A percentile compares a stretch with the other conserved stretches of the same genome.
These are phyloP conservation scores for Closterium sp. DNA, from an alignment of 139 green algal species.

Conservation along the genomic window DNA sequence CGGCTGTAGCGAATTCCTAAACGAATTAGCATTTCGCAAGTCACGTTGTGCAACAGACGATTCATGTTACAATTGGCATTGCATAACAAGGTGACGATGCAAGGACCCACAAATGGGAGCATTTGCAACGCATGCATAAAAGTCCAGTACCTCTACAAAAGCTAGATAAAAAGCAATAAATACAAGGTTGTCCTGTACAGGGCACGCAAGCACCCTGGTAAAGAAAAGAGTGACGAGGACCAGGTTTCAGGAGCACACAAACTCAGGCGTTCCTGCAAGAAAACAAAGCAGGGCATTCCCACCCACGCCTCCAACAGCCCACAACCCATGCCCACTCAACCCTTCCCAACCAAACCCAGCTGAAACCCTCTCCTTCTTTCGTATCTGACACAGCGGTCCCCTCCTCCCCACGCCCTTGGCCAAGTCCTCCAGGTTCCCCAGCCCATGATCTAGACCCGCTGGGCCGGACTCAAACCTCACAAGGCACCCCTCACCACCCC, in stretches of 20 bases:
- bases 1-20: no score
- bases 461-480: no score
- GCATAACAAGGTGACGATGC: no score
- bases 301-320: not conserved
- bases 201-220: not conserved
- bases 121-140: not conserved
- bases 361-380: no score
- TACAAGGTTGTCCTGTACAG: not conserved
- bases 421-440: no score
- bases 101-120: not conserved
- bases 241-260: not conserved
- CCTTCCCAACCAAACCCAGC: not conserved
- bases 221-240: not conserved
- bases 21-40: no score
- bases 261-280: not conserved
- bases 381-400: no score
- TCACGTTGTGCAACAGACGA: no score
- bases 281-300: not conserved
- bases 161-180: not conserved
- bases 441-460: no score
- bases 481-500: no score
- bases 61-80: no score
- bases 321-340: not conserved
- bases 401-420: no score
- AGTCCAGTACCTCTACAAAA: not conserved